A percentile compares a stretch with the other conserved stretches of the same genome.
phyloP scores from a whole-genome alignment of 129 eudicot genomes.

The Glebionis coronaria region DNA sequence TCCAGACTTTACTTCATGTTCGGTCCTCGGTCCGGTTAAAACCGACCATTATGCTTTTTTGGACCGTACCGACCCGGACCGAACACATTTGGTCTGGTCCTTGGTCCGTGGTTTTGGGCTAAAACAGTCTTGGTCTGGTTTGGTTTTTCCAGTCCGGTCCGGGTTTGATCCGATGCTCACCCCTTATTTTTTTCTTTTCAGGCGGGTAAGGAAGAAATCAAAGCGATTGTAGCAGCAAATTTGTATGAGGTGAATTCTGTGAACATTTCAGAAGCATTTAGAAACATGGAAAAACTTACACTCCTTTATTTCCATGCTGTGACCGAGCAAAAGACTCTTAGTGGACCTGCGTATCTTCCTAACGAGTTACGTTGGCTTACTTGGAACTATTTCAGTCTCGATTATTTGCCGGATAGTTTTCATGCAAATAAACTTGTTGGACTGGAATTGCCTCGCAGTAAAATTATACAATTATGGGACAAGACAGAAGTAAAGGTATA shows the following conservation, averaged over 20 bases:
- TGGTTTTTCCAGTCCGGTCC: too few species aligned
- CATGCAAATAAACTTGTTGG: slow-evolving; percentile 28
- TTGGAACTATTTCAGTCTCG: slow-evolving; percentile 15
- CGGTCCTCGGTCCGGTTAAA: too few species aligned
- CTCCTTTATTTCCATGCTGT: slow-evolving; percentile 13
- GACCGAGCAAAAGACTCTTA: neutral
- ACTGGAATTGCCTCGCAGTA: slow-evolving; percentile 21
- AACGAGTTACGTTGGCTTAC: slow-evolving; percentile 25
- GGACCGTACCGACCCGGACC: too few species aligned
- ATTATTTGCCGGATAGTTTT: slow-evolving; percentile 24
- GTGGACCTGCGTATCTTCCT: slow-evolving; percentile 12
- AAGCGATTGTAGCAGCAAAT: slow-evolving; percentile 18
- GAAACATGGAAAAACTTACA: slow-evolving; percentile 20
- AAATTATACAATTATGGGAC: slow-evolving; percentile 22
- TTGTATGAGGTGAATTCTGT: neutral
- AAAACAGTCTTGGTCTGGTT: too few species aligned
- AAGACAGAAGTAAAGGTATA: slow-evolving; percentile 16
- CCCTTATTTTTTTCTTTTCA: neutral
- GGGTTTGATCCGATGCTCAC: too few species aligned
- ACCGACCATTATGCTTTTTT: too few species aligned
- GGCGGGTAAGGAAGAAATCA: slow-evolving; percentile 21
- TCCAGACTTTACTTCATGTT: too few species aligned
- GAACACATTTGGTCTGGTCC: too few species aligned
- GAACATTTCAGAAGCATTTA: slow-evolving; percentile 14
- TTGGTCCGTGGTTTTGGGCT: too few species aligned